Evolutionary conservation across 495 filamentous ascomycete genomes (phyloP), one percentile per base, ranked within the genome.

Genomic region (Penicillium cinerascens): DNA sequence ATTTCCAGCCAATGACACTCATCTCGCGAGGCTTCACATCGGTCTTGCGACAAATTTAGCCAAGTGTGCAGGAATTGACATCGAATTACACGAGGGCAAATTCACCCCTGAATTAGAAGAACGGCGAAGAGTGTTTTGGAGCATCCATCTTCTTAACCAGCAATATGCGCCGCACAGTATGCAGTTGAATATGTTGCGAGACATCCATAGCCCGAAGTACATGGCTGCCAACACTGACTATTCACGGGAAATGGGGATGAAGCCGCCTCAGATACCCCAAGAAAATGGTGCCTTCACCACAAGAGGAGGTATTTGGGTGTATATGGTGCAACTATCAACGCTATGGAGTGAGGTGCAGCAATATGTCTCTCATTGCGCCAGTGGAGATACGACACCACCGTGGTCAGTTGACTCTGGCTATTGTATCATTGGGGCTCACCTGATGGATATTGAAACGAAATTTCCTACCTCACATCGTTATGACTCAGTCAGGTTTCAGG

Each of bases 381-480:
- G 64, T 45, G 64, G 66, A 42, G 58, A 66, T 21, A 45, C 69
- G 9, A 74, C 61, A 38, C 71, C 73, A 33, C 72, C 72, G 6
- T 75, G 72, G 72, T 60, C 69, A 1, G 61, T 72, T 22, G 64
- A 74, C 25, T 75, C 72, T 17, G 67, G 66, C 11, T 75, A 75
- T 47, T 61, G 68, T 26, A 67, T 73, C 33, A 63, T 75, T 6
- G 59, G 69, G 17, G 73, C 72, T 7, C 68, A 75, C 38, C 55
- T 75, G 9, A 73, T 72, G 51, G 65, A 73, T 18, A 62, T 70
- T 8, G 72, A 75, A 42, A 75, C 73, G n/a, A 63, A 64, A 8
- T 67, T 71, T 10, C 68, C 72, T 0, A 67, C 66, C 1, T 62
- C 60, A 41, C 69, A 75, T 54, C 64, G 72, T 46, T 75, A 70